These are phyloP conservation scores for Thozetella sp. DNA, from an alignment of 495 filamentous ascomycete genomes.

Conservation along the genomic window DNA sequence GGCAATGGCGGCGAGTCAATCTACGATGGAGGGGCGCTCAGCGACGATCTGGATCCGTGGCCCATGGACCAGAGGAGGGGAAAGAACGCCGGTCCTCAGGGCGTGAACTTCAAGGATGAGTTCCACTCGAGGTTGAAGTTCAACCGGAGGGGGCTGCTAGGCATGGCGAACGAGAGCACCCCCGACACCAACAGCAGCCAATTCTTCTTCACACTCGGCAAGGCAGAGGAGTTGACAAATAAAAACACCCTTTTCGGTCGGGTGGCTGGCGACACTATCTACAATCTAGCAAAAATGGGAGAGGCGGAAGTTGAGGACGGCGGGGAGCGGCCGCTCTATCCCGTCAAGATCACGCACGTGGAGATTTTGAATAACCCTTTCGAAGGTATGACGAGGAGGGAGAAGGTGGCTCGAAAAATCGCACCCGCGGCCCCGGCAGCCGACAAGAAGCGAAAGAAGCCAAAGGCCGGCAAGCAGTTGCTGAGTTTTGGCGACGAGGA, in stretches of 20 bases:
- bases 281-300: slow-evolving; percentile 90
- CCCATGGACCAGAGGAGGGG: slow-evolving; percentile 64
- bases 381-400: slow-evolving; percentile 79
- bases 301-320: slow-evolving; percentile 81
- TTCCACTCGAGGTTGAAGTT: slow-evolving; percentile 90
- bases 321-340: slow-evolving; percentile 85
- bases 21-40: slow-evolving; percentile 82
- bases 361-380: slow-evolving; percentile 92
- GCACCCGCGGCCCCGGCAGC: slow-evolving; percentile 30
- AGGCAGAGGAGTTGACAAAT: slow-evolving; percentile 80
- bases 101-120: slow-evolving; percentile 80
- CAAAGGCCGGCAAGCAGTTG: slow-evolving; percentile 75
- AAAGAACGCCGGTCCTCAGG: slow-evolving; percentile 50
- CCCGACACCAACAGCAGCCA: slow-evolving; percentile 89
- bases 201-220: slow-evolving; percentile 91
- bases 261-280: slow-evolving; percentile 92
- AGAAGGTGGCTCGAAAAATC: slow-evolving; percentile 43
- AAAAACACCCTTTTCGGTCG: slow-evolving; percentile 94
- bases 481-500: slow-evolving; percentile 92
- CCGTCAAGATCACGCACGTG: slow-evolving; percentile 73
- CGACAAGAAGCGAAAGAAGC: slow-evolving; percentile 76
- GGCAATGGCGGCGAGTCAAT: slow-evolving; percentile 90
- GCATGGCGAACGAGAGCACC: slow-evolving; percentile 82
- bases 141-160: slow-evolving; percentile 86
- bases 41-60: slow-evolving; percentile 60